Conservation (phyloP, 164 flowering plant species). For the Nymphaea thermarum region DNA sequence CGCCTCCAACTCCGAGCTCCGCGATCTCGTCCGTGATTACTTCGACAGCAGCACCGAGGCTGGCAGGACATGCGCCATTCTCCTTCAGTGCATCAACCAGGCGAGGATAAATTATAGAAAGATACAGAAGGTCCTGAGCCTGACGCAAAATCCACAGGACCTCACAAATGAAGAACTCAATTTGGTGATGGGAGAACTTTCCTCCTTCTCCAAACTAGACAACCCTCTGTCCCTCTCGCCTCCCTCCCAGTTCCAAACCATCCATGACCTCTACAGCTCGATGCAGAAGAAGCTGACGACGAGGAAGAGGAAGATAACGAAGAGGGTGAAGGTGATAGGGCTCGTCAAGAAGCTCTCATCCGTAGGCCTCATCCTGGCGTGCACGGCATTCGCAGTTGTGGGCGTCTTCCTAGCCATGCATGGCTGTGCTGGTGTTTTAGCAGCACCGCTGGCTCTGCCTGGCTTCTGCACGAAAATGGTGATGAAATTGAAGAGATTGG, state of each 20-base stretch:
- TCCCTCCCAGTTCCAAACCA: constrained; percentile 14
- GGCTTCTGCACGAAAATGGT: constrained; percentile 10
- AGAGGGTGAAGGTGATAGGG: constrained; percentile 17
- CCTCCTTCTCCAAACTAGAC: constrained; percentile 21
- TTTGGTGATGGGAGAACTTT: constrained; percentile 24
- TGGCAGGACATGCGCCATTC: constrained; percentile 30
- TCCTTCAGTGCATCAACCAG: constrained; percentile 42
- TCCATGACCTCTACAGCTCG: constrained; percentile 22
- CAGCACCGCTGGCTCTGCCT: constrained; percentile 28
- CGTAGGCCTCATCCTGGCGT: constrained; percentile 20
- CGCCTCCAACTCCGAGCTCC: constrained; percentile 13
- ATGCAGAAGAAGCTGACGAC: constrained; percentile 27
- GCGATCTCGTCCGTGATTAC: constrained; percentile 37
- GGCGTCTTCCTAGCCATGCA: constrained; percentile 36
- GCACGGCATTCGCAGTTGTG: constrained; percentile 20
- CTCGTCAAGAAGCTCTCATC: constrained; percentile 29
- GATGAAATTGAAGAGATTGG: neutral
- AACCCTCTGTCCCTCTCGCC: constrained; percentile 39
- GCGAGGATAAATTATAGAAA: constrained; percentile 25
- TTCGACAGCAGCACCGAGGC: constrained; percentile 53
- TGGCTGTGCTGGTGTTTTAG: constrained; percentile 43
- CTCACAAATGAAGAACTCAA: constrained; percentile 12
- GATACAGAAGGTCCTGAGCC: constrained; percentile 28
- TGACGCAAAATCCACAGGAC: constrained; percentile 7
- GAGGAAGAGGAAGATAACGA: constrained; percentile 18